Base-by-base conservation (phyloP, 371 early-diverging fungal species). In the Blakeslea trispora region DNA sequence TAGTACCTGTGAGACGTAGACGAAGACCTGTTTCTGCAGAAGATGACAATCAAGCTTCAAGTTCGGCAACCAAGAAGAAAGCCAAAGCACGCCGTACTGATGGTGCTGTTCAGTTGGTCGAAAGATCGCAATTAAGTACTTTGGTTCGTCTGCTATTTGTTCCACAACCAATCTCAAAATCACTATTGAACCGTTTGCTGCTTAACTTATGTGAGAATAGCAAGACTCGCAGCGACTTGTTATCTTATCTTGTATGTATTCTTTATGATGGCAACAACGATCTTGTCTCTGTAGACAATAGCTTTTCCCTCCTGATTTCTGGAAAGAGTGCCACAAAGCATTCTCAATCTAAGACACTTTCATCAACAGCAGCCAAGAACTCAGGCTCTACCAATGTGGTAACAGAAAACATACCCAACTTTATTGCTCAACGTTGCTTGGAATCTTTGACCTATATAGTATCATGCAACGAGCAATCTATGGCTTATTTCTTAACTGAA, bases 151-250 rank as follows among this genome's bases (percentile, higher is more conserved):
- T 97, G 17, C 72, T 96, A 52, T 95, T 93, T 69, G 68, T 92
- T 13, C 92, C 92, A 11, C 90, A 92, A 61, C 79, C 86, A 0
- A 77, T 87, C 17, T 81, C 83, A 19, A 91, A 88, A 61, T 74
- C 84, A 18, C 75, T 88, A 34, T 66, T 95, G 39, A 84, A 85
- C 57, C 79, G 85, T 47, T 63, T 94, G 14, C 66, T 98, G 44
- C 79, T 89, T 48, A 93, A 93, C 67, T 82, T 98, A 7, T 91
- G 93, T 63, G 95, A 96, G 68, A 96, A 96, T 69, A 85, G 83
- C 59, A 86, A 87, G 57, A 91, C 96, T 1, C 82, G 97, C 10
- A 64, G 83, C 9, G 97, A 98, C 53, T 68, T 97, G 1, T 75
- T 97, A 14, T 86, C 90, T 1, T 79, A 95, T 40, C 72, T 98